These are phyloP conservation scores for Trifolium dubium DNA, from an alignment of 306 rosid genomes.

Conservation along the genomic window DNA sequence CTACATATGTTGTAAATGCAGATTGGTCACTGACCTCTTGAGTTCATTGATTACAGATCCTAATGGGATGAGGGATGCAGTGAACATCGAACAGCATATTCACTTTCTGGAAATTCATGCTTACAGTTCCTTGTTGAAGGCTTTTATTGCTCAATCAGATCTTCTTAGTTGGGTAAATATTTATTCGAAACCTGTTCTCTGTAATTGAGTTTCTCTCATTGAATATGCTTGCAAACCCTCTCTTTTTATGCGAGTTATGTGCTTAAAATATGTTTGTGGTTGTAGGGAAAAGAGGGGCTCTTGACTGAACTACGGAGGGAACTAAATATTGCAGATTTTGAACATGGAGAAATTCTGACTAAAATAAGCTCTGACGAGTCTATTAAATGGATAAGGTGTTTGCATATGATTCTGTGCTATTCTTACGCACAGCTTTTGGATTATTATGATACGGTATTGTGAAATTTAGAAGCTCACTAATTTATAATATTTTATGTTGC, in stretches of 20 bases:
- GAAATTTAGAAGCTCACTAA: constrained; percentile 12
- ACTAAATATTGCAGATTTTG: constrained; percentile 50
- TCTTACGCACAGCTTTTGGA: constrained; percentile 11
- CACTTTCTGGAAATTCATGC: constrained; percentile 51
- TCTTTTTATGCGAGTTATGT: constrained; percentile 1
- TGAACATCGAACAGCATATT: constrained; percentile 41
- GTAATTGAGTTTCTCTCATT: constrained; percentile 20
- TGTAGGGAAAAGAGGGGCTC: constrained; percentile 53
- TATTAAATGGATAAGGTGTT: constrained; percentile 50
- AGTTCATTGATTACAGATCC: constrained; percentile 43
- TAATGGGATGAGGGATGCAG: constrained; percentile 39
- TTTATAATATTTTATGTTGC: constrained; percentile 25
- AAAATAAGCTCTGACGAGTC: constrained; percentile 44
- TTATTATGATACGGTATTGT: constrained; percentile 12
- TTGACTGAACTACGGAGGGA: constrained; percentile 58
- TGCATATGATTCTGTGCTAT: constrained; percentile 12
- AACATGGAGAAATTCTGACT: constrained; percentile 48
- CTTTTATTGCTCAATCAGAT: constrained; percentile 57
- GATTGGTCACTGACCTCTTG: constrained; percentile 35
- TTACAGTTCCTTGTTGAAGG: constrained; percentile 49
- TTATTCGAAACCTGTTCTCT: constrained; percentile 18
- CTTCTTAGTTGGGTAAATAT: constrained; percentile 52
- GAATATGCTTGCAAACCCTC: constrained; percentile 5
- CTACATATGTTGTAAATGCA: neutral
- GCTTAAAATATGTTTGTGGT: constrained; percentile 15